These are phyloP conservation scores for Phytopythium mirpurense DNA, from an alignment of 352 stramenopile species.

Conservation along the genomic window DNA sequence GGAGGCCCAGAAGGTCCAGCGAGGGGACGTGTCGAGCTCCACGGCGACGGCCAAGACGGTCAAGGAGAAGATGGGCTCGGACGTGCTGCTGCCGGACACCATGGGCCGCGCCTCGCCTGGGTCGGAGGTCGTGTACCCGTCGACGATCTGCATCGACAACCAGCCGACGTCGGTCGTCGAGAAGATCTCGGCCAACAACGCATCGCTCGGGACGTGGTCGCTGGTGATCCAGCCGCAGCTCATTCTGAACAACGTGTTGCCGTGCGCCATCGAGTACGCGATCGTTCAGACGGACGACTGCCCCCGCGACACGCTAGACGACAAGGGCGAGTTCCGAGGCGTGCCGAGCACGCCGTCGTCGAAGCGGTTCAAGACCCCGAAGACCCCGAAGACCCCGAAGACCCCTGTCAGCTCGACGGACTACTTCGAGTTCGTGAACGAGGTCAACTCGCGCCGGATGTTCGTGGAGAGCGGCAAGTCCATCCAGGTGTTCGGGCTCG, in stretches of 20 bases:
- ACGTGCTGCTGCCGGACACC: slow-evolving; percentile 42
- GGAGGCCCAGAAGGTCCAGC: slow-evolving; percentile 56
- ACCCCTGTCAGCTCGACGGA: slow-evolving; percentile 21
- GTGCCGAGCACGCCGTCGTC: slow-evolving; percentile 23
- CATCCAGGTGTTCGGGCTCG: slow-evolving; percentile 76
- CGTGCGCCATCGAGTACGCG: slow-evolving; percentile 76
- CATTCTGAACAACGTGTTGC: slow-evolving; percentile 76
- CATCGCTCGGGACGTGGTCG: slow-evolving; percentile 55
- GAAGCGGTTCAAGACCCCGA: slow-evolving; percentile 30
- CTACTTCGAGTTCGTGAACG: slow-evolving; percentile 70
- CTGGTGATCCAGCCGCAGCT: slow-evolving; percentile 81
- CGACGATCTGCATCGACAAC: slow-evolving; percentile 69
- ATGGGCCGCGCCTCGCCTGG: slow-evolving; percentile 39
- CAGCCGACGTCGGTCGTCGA: slow-evolving; percentile 78
- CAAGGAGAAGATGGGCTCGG: slow-evolving; percentile 64
- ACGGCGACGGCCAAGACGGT: slow-evolving; percentile 50
- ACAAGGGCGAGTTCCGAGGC: slow-evolving; percentile 49
- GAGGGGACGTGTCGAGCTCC: slow-evolving; percentile 34
- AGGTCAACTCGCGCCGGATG: slow-evolving; percentile 74
- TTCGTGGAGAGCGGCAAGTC: slow-evolving; percentile 76
- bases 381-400: slow-evolving; percentile 38
- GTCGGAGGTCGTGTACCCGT: slow-evolving; percentile 66
- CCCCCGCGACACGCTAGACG: slow-evolving; percentile 48
- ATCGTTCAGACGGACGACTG: slow-evolving; percentile 79
- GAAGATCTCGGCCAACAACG: slow-evolving; percentile 61